phyloP scores from a whole-genome alignment of 2,329 filamentous ascomycete species.

The Aspergillus fischeri region DNA sequence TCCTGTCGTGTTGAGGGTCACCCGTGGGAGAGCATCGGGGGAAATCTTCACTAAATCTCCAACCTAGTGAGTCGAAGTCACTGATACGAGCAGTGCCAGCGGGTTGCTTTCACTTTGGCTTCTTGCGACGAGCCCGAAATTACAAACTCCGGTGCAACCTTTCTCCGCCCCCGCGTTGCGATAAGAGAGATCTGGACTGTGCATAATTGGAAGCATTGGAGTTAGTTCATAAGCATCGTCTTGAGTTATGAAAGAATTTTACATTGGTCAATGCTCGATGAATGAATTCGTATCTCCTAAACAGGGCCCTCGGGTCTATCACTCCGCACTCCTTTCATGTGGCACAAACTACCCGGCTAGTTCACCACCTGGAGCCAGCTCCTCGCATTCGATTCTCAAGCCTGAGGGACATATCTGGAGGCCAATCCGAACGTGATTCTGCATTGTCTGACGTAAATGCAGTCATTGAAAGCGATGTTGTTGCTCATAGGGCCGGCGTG shows the following conservation, averaged over 20 bases:
- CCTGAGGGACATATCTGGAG: conserved; percentile 29
- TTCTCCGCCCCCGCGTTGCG: conserved; percentile 13
- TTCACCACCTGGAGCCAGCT: conserved; percentile 65
- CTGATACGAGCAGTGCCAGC: neutral
- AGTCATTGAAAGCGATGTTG: conserved; percentile 21
- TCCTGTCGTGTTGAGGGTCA: neutral
- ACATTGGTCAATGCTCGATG: conserved; percentile 40
- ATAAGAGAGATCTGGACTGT: neutral
- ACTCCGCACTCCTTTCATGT: conserved; percentile 61
- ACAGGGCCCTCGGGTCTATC: conserved; percentile 68
- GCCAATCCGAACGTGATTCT: conserved; percentile 7
- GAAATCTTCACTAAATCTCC: neutral
- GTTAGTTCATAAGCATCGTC: neutral
- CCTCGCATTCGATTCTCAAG: conserved; percentile 69
- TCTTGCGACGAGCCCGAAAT: neutral
- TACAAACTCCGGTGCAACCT: conserved; percentile 9
- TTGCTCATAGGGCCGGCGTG: conserved; percentile 72
- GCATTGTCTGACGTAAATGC: conserved; percentile 5
- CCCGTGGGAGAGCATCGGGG: conserved; percentile 11
- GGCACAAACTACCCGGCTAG: conserved; percentile 60
- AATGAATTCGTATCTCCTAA: conserved; percentile 74
- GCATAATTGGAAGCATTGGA: neutral
- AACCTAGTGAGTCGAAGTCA: neutral
- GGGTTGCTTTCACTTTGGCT: neutral
- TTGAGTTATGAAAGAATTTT: neutral